Percentiles rank a stretch among this genome's conserved stretches.
Evolutionary conservation across 345 rosid species (phyloP).

Genomic region (Sonneratia caseolaris): DNA sequence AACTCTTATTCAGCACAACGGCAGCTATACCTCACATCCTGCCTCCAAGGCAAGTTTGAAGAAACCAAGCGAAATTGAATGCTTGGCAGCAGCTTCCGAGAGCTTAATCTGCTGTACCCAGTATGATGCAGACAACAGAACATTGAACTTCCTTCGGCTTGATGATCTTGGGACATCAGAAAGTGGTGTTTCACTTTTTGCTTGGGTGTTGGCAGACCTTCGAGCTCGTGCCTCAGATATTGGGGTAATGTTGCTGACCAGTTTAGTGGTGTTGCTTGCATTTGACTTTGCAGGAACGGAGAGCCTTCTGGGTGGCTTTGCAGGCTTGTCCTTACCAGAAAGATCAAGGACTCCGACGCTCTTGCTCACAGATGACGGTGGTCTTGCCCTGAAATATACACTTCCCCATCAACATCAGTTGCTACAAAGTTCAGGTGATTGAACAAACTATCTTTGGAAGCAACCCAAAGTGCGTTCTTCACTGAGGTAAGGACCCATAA

Average conservation of each 20-base stretch:
- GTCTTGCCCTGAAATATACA: conserved; percentile 26
- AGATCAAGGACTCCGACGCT: conserved; percentile 63
- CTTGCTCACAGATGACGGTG: conserved; percentile 49
- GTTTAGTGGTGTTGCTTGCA: conserved; percentile 26
- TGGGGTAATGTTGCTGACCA: conserved; percentile 34
- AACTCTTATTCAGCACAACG: not conserved
- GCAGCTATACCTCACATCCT: conserved; percentile 57
- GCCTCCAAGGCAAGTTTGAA: conserved; percentile 83
- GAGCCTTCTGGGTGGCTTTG: conserved; percentile 74
- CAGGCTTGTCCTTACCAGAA: conserved; percentile 54
- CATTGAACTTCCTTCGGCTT: conserved; percentile 35
- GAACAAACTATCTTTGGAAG: not conserved
- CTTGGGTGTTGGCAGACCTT: conserved; percentile 27
- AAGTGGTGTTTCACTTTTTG: conserved; percentile 43
- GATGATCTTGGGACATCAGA: conserved; percentile 43
- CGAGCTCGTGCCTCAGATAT: conserved; percentile 44
- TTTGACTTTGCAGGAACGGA: conserved; percentile 55
- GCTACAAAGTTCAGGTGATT: not conserved
- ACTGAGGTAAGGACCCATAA: no score
- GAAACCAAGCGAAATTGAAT: conserved; percentile 70
- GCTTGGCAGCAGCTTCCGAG: conserved; percentile 66
- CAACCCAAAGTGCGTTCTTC: not conserved
- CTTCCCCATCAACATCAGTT: not conserved
- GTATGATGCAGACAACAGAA: conserved; percentile 45
- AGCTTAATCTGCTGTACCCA: conserved; percentile 75